phyloP scores from a whole-genome alignment of 2,329 filamentous ascomycete species.

The Arthroderma uncinatum region DNA sequence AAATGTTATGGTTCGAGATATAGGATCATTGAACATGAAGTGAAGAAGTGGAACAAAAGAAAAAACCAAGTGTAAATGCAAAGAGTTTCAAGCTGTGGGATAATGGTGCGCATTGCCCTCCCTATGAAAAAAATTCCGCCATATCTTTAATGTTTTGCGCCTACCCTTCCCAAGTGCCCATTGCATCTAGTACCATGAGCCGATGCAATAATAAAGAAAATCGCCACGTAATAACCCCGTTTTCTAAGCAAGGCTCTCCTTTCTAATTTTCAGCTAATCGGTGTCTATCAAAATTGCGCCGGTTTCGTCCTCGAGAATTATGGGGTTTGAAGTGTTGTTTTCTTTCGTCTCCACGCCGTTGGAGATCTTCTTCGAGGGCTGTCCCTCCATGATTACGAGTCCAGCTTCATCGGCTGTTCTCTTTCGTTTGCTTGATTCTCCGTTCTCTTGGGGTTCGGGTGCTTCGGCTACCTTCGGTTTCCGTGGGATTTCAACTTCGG shows the following conservation, averaged over 20 bases:
- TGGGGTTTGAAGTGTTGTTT: conserved; percentile 29
- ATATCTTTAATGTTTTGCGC: not conserved
- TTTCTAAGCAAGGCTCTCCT: not conserved
- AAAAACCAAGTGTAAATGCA: conserved; percentile 5
- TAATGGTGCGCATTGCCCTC: not conserved
- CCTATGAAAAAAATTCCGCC: not conserved
- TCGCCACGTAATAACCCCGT: not conserved
- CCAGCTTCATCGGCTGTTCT: conserved; percentile 35
- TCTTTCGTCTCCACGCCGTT: conserved; percentile 28
- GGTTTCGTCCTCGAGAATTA: conserved; percentile 40
- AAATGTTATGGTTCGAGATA: not conserved
- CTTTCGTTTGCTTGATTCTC: conserved; percentile 32
- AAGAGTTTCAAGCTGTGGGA: not conserved
- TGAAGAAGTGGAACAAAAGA: not conserved
- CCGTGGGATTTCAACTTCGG: conserved; percentile 36
- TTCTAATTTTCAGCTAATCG: conserved; percentile 34
- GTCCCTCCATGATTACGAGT: conserved; percentile 20
- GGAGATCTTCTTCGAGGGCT: conserved; percentile 32
- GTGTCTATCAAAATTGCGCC: conserved; percentile 58
- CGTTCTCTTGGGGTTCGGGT: conserved; percentile 20
- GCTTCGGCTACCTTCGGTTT: conserved; percentile 33
- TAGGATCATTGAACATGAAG: not conserved
- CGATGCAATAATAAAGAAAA: not conserved
- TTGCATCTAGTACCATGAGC: not conserved
- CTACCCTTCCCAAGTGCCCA: not conserved